Base-by-base conservation (phyloP, 164 flowering plant genomes). In the Dillenia suffruticosa region DNA sequence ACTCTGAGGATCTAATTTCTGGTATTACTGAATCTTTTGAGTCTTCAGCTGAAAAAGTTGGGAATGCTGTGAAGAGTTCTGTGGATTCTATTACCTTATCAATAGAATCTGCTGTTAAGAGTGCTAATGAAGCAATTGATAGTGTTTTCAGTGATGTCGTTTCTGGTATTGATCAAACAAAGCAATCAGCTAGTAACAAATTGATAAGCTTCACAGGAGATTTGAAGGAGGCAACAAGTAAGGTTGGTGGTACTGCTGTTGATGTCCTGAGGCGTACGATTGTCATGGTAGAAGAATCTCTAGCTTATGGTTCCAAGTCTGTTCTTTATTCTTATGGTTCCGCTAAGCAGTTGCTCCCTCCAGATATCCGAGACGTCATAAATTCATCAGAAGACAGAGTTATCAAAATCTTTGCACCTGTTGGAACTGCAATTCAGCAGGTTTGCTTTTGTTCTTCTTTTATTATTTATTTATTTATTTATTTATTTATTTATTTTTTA, bases 281-380 rank as follows among this genome's bases (percentile, higher is more conserved):
- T 68, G 68, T 84, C 48, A 56, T 71, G 19, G 77, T 76, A 50
- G 96, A 87, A 77, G 79, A 79, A 63, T 82, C 78, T 61, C 49
- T 87, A 26, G 58, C 75, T 19, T 76, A 76, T 57, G 94, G 87
- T 43, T 75, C 76, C 45, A 73, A 68, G 15, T 70, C 65, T 65
- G 67, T 82, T 63, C 72, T 72, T 53, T 79, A 73, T 65, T 84
- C 81, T 52, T 90, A 85, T 73, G 82, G 80, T 12, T 78, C 82
- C 53, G 79, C 80, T 44, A 93, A 89, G 72, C 81, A 75, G 44
- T 54, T 72, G 43, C 91, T 90, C 70, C 97, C 98, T 72, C 68
- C 82, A 63, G 96, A 84, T 59, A 46, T 82, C 32, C 81, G 59
- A 53, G 76, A 72, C 65, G 77, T 62, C 5, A 73, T 93, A 24